A percentile compares a stretch with the other conserved stretches of the same genome.
Conservation (phyloP, 1,139 yeast species). For the Eremothecium sinecaudum region DNA sequence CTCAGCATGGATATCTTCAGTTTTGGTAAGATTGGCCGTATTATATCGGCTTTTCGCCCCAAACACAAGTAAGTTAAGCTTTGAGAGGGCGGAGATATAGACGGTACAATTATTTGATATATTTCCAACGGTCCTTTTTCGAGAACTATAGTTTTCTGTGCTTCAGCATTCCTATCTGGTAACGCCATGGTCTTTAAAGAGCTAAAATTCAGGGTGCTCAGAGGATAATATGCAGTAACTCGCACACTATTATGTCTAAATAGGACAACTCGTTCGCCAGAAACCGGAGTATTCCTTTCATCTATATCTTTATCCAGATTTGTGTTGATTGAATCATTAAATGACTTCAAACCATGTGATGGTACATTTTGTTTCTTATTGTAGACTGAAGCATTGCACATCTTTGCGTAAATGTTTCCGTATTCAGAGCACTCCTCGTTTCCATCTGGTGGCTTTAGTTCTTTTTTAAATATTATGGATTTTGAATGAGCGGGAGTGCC, state of each 20-base stretch:
- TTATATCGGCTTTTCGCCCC: conserved; percentile 26
- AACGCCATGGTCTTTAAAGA: neutral
- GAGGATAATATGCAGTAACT: conserved; percentile 15
- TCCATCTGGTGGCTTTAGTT: too few species aligned
- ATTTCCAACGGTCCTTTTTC: conserved; percentile 25
- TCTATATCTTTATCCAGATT: too few species aligned
- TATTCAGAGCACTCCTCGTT: too few species aligned
- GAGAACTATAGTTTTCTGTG: neutral
- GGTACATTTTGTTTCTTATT: too few species aligned
- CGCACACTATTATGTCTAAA: conserved; percentile 23
- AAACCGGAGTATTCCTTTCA: neutral
- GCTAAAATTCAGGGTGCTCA: neutral
- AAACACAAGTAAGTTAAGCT: conserved; percentile 27
- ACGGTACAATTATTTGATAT: conserved; percentile 22
- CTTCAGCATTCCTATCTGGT: neutral
- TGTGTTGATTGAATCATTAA: too few species aligned
- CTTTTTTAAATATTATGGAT: too few species aligned
- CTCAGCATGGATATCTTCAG: conserved; percentile 18
- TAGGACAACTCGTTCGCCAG: conserved; percentile 19
- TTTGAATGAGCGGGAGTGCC: too few species aligned
- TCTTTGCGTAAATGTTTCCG: too few species aligned
- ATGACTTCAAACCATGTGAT: too few species aligned
- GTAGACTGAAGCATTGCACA: too few species aligned
- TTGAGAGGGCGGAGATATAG: conserved; percentile 14
- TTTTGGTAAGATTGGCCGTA: conserved; percentile 30